phyloP scores from a whole-genome alignment of 1,284 basidiomycete genomes.

The Puccinia horiana region DNA sequence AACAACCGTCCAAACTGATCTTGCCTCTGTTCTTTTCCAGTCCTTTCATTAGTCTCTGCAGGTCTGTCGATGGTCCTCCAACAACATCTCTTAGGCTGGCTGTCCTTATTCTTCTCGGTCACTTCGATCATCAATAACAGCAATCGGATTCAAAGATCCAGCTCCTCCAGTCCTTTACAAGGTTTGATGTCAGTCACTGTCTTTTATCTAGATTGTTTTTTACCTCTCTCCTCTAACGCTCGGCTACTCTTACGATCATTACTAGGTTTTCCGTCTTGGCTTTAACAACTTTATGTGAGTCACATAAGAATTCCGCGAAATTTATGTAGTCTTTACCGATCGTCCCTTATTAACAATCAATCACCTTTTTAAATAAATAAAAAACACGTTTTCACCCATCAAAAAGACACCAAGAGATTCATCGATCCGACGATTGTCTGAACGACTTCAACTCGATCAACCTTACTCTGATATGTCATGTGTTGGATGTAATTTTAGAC shows the following conservation, averaged over 20 bases:
- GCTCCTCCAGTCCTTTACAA: not conserved
- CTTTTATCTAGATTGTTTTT: not conserved
- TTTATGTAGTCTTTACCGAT: not conserved
- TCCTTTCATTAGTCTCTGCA: not conserved
- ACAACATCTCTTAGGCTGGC: conserved; percentile 17
- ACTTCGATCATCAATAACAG: conserved; percentile 20
- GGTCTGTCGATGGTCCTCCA: conserved; percentile 20
- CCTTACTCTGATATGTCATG: not conserved
- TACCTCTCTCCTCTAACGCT: not conserved
- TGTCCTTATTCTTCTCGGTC: conserved; percentile 22
- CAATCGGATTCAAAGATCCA: not conserved
- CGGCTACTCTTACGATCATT: not conserved
- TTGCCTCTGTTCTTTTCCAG: not conserved
- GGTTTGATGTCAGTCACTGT: conserved; percentile 18
- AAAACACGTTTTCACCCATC: no score
- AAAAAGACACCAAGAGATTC: not conserved
- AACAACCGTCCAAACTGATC: no score
- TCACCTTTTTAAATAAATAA: no score
- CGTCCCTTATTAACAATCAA: not conserved
- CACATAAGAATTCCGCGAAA: no score
- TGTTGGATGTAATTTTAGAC: no score
- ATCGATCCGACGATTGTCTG: not conserved
- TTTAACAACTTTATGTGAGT: conserved; percentile 22
- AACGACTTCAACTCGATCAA: not conserved
- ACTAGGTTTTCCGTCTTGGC: conserved; percentile 23